Percentiles rank a stretch among this genome's conserved stretches.
phyloP scores from a whole-genome alignment of 2,329 filamentous ascomycete species.

The Camptophora hylomeconis region DNA sequence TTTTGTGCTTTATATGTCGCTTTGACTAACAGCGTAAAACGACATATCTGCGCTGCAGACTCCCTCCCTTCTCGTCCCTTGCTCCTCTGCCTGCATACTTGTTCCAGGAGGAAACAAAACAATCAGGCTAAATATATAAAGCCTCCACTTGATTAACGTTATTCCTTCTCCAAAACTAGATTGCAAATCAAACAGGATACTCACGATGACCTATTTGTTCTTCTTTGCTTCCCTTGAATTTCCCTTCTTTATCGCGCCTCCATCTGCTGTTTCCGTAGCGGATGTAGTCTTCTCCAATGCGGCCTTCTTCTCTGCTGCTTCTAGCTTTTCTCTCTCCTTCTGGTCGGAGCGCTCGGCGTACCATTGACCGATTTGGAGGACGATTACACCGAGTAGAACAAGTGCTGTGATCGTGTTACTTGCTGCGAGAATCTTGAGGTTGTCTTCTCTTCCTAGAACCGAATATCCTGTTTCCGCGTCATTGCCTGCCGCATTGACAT shows the following conservation, averaged over 20 bases:
- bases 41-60: too few relatives aligned
- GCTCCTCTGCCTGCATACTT: too few relatives aligned
- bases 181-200: too few relatives aligned
- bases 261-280: neutral
- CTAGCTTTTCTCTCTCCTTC: slow-evolving; percentile 53
- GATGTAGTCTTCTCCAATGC: slow-evolving; percentile 10
- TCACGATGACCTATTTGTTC: slow-evolving; percentile 3
- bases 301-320: slow-evolving; percentile 28
- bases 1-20: too few relatives aligned
- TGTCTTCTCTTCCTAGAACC: slow-evolving; percentile 72
- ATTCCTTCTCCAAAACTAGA: slow-evolving; percentile 9
- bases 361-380: slow-evolving; percentile 94
- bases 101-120: too few relatives aligned
- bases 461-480: slow-evolving; percentile 31
- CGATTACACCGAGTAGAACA: slow-evolving; percentile 78
- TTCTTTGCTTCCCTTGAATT: slow-evolving; percentile 2
- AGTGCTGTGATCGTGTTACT: slow-evolving; percentile 94
- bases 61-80: too few relatives aligned
- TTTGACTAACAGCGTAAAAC: too few relatives aligned
- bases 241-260: slow-evolving; percentile 2
- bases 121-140: too few relatives aligned
- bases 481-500: slow-evolving; percentile 15
- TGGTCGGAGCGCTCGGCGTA: slow-evolving; percentile 91
- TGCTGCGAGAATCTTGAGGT: slow-evolving; percentile 75
- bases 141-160: too few relatives aligned